Conservation (phyloP, 169 alveolate genomes). For the Plasmodium chabaudi region DNA sequence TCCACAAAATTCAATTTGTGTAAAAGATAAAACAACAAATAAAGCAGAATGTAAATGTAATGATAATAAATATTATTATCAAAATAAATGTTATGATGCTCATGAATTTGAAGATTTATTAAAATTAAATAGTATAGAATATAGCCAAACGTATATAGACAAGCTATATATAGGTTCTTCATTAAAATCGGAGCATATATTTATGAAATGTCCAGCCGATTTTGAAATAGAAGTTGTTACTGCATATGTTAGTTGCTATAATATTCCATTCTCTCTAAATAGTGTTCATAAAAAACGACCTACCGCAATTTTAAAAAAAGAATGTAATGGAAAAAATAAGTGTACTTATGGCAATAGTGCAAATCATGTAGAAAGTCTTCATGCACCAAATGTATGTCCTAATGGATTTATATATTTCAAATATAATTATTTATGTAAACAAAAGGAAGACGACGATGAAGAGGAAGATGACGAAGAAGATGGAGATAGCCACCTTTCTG, state of each 20-base stretch:
- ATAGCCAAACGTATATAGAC: neutral
- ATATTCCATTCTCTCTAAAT: slow-evolving; percentile 1
- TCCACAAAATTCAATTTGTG: slow-evolving; percentile 43
- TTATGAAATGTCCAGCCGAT: slow-evolving; percentile 12
- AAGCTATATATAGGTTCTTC: slow-evolving; percentile 12
- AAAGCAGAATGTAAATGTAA: slow-evolving; percentile 61
- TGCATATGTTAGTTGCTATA: slow-evolving; percentile 32
- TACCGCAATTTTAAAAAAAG: slow-evolving; percentile 11
- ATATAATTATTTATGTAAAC: slow-evolving; percentile 30
- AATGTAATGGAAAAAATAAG: slow-evolving; percentile 15
- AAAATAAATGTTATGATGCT: slow-evolving; percentile 15
- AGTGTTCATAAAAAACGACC: slow-evolving; percentile 12
- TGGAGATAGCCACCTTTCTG: neutral
- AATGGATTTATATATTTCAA: neutral
- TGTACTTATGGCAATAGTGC: slow-evolving; percentile 25
- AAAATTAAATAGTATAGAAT: slow-evolving; percentile 1
- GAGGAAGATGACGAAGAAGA: neutral
- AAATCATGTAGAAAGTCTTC: neutral
- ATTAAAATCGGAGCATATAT: slow-evolving; percentile 30
- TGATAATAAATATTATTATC: slow-evolving; percentile 9
- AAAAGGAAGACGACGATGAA: neutral
- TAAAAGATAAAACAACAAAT: neutral
- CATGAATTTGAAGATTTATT: slow-evolving; percentile 30
- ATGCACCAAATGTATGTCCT: slow-evolving; percentile 2
- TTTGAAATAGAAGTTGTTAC: slow-evolving; percentile 34